Percentiles rank a stretch among this genome's conserved stretches.
Conservation (phyloP, 2,329 filamentous ascomycete species). For the Exophiala sp. region DNA sequence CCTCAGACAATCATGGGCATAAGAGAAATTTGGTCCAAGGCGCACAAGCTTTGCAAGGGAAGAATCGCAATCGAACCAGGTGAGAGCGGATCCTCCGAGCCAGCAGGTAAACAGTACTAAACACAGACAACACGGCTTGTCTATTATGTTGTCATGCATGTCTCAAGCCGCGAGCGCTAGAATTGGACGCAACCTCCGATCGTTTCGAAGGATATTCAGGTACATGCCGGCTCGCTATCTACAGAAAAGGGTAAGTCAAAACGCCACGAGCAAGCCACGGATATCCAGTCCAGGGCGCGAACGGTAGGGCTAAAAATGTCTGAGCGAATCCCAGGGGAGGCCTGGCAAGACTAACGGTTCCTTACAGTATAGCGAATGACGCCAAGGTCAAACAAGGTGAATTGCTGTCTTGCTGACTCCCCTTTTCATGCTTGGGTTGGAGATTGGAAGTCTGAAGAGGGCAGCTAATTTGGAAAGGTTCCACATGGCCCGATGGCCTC, state of each 20-base stretch:
- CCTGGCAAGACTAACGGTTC: no score
- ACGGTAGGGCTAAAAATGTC: no score
- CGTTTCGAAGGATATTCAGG: neutral
- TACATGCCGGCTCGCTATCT: neutral
- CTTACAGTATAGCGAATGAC: no score
- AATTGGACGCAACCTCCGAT: neutral
- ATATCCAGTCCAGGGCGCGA: no score
- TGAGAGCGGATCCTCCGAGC: neutral
- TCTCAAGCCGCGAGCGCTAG: neutral
- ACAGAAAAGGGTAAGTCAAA: neutral
- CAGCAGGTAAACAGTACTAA: neutral
- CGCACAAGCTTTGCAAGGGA: no score
- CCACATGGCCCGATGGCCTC: neutral
- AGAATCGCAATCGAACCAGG: neutral
- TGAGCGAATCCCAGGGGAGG: no score
- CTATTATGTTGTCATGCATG: neutral
- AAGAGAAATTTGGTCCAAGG: no score
- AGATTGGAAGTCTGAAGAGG: neutral
- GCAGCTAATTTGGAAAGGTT: neutral
- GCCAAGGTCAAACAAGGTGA: no score
- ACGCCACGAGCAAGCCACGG: neutral
- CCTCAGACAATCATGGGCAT: no score
- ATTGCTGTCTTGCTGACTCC: no score
- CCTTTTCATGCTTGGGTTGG: no score
- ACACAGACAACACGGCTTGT: neutral